phyloP scores from a whole-genome alignment of 2,329 filamentous ascomycete species.

The Aspergillus fischeri region DNA sequence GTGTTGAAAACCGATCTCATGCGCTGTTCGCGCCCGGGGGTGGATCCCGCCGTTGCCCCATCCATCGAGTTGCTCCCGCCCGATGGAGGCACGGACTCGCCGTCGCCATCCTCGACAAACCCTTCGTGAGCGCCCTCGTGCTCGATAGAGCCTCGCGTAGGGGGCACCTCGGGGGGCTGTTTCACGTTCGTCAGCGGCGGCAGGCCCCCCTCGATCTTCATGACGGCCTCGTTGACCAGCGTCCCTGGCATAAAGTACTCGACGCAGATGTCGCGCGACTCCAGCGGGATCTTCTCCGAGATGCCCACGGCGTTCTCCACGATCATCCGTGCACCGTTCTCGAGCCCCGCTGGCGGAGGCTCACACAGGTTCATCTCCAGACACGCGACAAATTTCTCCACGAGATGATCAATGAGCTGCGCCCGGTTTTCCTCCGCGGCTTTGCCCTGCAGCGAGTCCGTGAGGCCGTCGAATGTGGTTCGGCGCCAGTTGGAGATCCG shows the following conservation, averaged over 20 bases:
- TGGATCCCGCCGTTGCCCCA: neutral
- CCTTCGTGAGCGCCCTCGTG: constrained; percentile 19
- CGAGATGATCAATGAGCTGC: constrained; percentile 66
- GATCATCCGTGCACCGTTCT: constrained; percentile 87
- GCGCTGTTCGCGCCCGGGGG: constrained; percentile 17
- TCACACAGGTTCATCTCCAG: constrained; percentile 71
- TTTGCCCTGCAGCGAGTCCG: constrained; percentile 62
- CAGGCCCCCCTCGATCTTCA: constrained; percentile 75
- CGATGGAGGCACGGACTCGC: constrained; percentile 21
- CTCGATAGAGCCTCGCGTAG: constrained; percentile 13
- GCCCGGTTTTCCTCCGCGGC: constrained; percentile 63
- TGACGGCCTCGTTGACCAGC: constrained; percentile 64
- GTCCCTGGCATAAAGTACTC: constrained; percentile 79
- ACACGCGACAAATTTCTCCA: constrained; percentile 62
- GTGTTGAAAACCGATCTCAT: constrained; percentile 43
- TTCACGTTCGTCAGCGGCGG: constrained; percentile 49
- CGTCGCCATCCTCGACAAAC: constrained; percentile 9
- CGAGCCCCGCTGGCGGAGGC: constrained; percentile 74
- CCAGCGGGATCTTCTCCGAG: constrained; percentile 77
- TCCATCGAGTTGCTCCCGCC: constrained; percentile 4
- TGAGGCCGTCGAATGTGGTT: constrained; percentile 86
- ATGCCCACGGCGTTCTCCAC: constrained; percentile 86
- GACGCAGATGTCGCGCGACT: constrained; percentile 85
- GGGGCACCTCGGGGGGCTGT: constrained; percentile 5
- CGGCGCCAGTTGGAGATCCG: constrained; percentile 93